Conservation (phyloP, 2,329 filamentous ascomycete species). For the Diaporthe destruens region DNA sequence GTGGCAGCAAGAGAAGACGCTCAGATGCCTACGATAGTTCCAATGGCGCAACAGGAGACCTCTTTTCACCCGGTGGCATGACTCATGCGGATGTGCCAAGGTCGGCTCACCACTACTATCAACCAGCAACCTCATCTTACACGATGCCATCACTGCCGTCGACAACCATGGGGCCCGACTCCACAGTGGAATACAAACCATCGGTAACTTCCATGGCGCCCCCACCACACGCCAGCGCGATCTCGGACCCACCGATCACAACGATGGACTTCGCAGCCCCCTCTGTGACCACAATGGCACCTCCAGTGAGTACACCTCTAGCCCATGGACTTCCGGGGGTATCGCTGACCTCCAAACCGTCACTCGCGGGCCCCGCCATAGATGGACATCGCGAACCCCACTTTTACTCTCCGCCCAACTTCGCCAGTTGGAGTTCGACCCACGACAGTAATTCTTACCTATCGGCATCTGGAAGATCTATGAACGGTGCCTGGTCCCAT, state of each 20-base stretch:
- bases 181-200: conserved; percentile 30
- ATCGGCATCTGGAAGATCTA: conserved; percentile 27
- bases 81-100: conserved; percentile 30
- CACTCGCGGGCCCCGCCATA: conserved; percentile 29
- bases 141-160: conserved; percentile 35
- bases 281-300: conserved; percentile 35
- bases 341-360: conserved; percentile 36
- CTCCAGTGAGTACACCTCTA: conserved; percentile 38
- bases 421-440: conserved; percentile 22
- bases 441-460: conserved; percentile 33
- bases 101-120: conserved; percentile 26
- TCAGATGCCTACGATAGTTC: conserved; percentile 36
- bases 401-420: conserved; percentile 36
- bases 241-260: conserved; percentile 34
- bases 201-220: conserved; percentile 33
- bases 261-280: conserved; percentile 37
- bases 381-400: conserved; percentile 32
- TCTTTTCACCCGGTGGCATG: conserved; percentile 38
- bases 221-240: conserved; percentile 17
- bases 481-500: conserved; percentile 35
- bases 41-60: conserved; percentile 20
- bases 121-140: conserved; percentile 34
- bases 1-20: conserved; percentile 35
- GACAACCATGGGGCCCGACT: conserved; percentile 6
- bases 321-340: conserved; percentile 16